Conservation (phyloP, 2,329 filamentous ascomycete genomes). For the Allantophomopsis lycopodina region DNA sequence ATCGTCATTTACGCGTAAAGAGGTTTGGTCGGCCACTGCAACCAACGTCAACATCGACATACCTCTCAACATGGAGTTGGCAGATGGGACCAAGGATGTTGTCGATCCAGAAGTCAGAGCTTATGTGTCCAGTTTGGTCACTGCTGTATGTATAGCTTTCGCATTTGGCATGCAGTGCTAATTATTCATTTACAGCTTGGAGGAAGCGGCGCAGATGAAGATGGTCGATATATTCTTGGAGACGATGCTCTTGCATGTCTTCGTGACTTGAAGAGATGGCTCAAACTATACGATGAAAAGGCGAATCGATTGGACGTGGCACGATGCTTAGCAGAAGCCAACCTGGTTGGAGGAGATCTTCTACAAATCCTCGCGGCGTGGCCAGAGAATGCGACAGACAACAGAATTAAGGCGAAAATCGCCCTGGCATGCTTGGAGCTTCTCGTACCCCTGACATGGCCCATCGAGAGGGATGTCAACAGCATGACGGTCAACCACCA, state of each 20-base stretch:
- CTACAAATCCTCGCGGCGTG: slow-evolving; percentile 78
- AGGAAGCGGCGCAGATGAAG: slow-evolving; percentile 65
- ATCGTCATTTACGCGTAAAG: slow-evolving; percentile 3
- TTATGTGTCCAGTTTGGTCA: slow-evolving; percentile 85
- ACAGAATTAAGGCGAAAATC: slow-evolving; percentile 63
- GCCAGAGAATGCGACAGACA: slow-evolving; percentile 59
- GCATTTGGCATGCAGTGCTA: slow-evolving; percentile 6
- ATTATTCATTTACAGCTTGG: slow-evolving; percentile 50
- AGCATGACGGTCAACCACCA: slow-evolving; percentile 89
- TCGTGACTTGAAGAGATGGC: slow-evolving; percentile 89
- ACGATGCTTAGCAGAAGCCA: slow-evolving; percentile 80
- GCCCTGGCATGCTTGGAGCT: slow-evolving; percentile 82
- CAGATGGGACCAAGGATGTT: slow-evolving; percentile 38
- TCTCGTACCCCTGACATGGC: slow-evolving; percentile 88
- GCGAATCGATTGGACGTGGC: slow-evolving; percentile 90
- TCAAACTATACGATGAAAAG: slow-evolving; percentile 88
- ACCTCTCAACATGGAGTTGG: slow-evolving; percentile 34
- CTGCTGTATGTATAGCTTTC: slow-evolving; percentile 47
- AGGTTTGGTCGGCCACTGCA: slow-evolving; percentile 1
- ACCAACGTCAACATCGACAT: neutral
- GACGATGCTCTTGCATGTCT: slow-evolving; percentile 87
- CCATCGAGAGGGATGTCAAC: slow-evolving; percentile 64
- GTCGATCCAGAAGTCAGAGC: slow-evolving; percentile 89
- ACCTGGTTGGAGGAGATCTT: slow-evolving; percentile 80
- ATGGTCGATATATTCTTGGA: slow-evolving; percentile 75